A percentile compares a stretch with the other conserved stretches of the same genome.
Conservation (phyloP, 2,329 filamentous ascomycete species). For the Cladosporium sphaerospermum region DNA sequence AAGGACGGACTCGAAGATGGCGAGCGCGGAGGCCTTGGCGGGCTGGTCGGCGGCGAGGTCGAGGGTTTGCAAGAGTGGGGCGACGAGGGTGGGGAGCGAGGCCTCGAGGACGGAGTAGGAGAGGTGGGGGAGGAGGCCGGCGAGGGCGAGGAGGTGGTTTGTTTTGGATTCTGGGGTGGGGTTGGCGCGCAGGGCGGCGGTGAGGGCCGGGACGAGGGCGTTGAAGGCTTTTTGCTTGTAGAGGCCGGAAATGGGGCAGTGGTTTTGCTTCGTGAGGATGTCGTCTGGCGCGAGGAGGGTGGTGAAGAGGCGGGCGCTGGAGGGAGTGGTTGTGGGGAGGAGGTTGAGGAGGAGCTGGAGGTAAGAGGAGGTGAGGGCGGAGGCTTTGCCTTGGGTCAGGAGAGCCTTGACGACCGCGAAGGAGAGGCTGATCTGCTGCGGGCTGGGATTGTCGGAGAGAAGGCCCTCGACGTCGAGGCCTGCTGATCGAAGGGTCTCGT, state of each 20-base stretch:
- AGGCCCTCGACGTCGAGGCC: constrained; percentile 34
- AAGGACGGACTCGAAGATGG: constrained; percentile 53
- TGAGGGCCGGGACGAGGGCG: constrained; percentile 52
- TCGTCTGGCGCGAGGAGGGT: constrained; percentile 56
- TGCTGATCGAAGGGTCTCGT: constrained; percentile 26
- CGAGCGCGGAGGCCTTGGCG: constrained; percentile 56
- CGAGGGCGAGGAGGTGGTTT: constrained; percentile 59
- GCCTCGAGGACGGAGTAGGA: constrained; percentile 55
- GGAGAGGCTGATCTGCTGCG: constrained; percentile 46
- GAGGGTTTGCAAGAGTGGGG: constrained; percentile 57
- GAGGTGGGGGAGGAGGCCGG: constrained; percentile 55
- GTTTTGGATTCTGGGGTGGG: constrained; percentile 39
- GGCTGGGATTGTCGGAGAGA: constrained; percentile 29
- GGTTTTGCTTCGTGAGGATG: constrained; percentile 54
- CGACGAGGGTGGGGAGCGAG: constrained; percentile 51
- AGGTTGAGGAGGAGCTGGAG: constrained; percentile 43
- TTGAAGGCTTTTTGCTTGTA: constrained; percentile 60
- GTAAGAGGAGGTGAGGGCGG: constrained; percentile 37
- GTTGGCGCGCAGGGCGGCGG: constrained; percentile 45
- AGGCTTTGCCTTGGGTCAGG: constrained; percentile 47
- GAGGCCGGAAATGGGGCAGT: constrained; percentile 55
- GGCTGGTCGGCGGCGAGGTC: constrained; percentile 45
- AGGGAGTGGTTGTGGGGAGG: constrained; percentile 41
- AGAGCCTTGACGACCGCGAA: constrained; percentile 59
- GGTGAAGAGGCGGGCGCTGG: constrained; percentile 52